Evolutionary conservation across 345 rosid species (phyloP).

Genomic region (Raphanus raphanistrum): DNA sequence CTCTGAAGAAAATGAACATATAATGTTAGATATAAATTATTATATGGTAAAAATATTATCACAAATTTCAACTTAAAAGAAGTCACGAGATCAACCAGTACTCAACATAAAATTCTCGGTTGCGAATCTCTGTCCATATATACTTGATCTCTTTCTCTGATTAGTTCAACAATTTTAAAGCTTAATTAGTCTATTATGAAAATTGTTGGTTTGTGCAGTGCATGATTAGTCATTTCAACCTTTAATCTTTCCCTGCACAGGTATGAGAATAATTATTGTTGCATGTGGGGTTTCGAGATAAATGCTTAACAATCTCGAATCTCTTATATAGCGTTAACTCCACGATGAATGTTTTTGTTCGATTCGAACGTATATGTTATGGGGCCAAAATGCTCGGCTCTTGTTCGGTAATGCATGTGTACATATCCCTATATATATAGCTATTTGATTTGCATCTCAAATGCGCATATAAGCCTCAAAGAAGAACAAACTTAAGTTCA

Average conservation of each 20-base stretch:
- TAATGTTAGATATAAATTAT: background rate
- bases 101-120: too few relatives aligned
- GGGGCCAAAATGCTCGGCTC: background rate
- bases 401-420: background rate
- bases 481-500: background rate
- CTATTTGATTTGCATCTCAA: background rate
- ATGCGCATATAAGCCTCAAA: background rate
- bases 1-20: background rate
- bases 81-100: too few relatives aligned
- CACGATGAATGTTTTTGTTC: background rate
- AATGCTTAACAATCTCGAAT: slow-evolving; percentile 16
- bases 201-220: too few relatives aligned
- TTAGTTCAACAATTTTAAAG: too few relatives aligned
- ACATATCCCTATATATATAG: background rate
- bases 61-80: background rate
- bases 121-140: too few relatives aligned
- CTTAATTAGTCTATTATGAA: too few relatives aligned
- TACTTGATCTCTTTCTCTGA: too few relatives aligned
- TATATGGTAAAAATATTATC: background rate
- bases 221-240: too few relatives aligned
- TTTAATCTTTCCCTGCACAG: too few relatives aligned
- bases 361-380: background rate
- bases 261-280: background rate
- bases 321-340: background rate
- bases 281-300: slow-evolving; percentile 3